Base-by-base conservation (phyloP, 345 rosid genomes). In the Eutrema heterophyllum region DNA sequence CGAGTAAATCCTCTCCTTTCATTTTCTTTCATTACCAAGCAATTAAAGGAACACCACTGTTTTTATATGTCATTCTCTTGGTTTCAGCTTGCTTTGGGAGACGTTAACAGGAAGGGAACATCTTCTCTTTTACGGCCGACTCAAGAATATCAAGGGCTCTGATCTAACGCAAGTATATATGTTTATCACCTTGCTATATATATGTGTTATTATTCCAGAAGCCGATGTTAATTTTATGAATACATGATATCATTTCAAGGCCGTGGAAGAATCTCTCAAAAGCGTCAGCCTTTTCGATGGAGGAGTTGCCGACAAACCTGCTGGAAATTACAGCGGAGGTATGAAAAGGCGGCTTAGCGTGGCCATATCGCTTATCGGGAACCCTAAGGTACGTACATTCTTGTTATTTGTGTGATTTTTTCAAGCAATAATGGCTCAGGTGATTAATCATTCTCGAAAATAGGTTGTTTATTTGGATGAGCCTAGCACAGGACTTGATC, bases 341-440 rank as follows among this genome's bases (percentile, higher is more conserved):
- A 94, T 94, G 97, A 94, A 94, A 82, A 86, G 98, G 83, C 85
- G 98, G 82, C 95, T 94, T 39, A 94, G 98, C 67, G 98, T 94
- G 30, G 96, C 96, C 63, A 91, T 94, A 63, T 94, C 98, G 53
- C 85, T 91, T 70, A 94, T 94, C 38, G 98, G 98, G 61, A 87
- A 91, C 76, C 98, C 97, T 41, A 94, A 86, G 82, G 98, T 88
- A 30, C 36, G 40, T 56, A 49, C 60, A 55, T 32, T 73, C 66
- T 64, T 55, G 41, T 15, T 39, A 14, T 3, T 52, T 26, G 9
- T 48, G 41, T 66, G 35, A 21, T 73, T 6, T 48, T 57, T 29
- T 74, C 33, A 54, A 39, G 27, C 6, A 57, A 55, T 24, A 57
- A 55, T 24, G 18, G 24, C 10, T 44, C 32, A 27, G 2, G 35